Base-by-base conservation (phyloP, 257 asterid genomes). In the Penstemon davidsonii region DNA sequence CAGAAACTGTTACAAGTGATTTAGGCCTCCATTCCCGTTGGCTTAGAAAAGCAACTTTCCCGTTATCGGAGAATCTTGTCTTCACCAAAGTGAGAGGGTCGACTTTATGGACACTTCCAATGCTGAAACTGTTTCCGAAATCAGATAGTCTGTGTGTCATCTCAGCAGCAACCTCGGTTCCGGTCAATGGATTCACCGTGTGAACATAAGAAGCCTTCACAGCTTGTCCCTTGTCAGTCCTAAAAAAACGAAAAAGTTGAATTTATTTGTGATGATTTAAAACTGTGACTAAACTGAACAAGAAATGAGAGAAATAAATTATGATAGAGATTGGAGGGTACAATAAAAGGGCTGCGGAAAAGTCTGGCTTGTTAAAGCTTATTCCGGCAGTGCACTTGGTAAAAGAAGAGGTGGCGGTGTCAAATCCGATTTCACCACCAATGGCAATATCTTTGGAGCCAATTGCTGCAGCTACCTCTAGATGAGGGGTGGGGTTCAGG, bases 21-120 rank as follows among this genome's bases (percentile, higher is more conserved):
- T 88, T 88, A 7, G 93, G 93, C 72, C 97, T 79, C 97, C 97
- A 91, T 76, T 85, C 91, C 45, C 89, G 82, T 70, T 88, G 96
- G 79, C 84, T 81, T 74, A 79, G 73, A 46, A 87, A 37, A 44
- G 95, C 95, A 63, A 88, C 68, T 75, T 78, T 85, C 15, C 97
- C 95, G 50, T 88, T 70, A 64, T 85, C 86, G 0, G 95, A 82
- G 78, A 91, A 80, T 74, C 89, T 80, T 41, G 97, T 83, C 72
- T 88, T 91, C 15, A 91, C 73, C 42, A 65, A 69, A 33, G 97
- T 91, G 36, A 64, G 60, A 5, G 85, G 84, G 66, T 88, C 97
- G 8, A 88, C 59, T 63, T 41, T 81, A 76, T 88, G 90, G 62
- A 58, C 58, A 44, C 95, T 87, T 39, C 95, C 97, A 36, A 91